Conservation (phyloP, 1,284 basidiomycete genomes). For the Apiotrichum mycotoxinovorans region DNA sequence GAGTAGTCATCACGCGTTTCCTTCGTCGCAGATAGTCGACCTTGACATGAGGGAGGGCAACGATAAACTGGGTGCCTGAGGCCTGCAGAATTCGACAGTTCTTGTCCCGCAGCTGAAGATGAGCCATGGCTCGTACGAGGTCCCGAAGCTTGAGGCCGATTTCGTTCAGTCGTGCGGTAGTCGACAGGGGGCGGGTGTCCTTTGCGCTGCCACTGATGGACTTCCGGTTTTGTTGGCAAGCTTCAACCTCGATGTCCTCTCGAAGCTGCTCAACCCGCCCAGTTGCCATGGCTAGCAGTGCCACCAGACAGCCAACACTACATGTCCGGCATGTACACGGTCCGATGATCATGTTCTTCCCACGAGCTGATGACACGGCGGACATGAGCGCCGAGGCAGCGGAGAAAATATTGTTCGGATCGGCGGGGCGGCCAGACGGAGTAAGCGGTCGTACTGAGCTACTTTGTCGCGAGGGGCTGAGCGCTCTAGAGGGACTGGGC, state of each 20-base stretch:
- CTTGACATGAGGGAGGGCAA: background rate
- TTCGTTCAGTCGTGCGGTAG: background rate
- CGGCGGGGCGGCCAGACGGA: no score
- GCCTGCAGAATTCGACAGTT: background rate
- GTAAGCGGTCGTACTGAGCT: no score
- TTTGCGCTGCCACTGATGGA: background rate
- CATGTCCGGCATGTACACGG: constrained; percentile 1
- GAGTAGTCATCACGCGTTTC: background rate
- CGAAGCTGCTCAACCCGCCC: constrained; percentile 1
- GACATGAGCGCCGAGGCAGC: background rate
- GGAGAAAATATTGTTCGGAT: background rate
- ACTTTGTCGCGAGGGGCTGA: no score
- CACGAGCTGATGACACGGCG: background rate
- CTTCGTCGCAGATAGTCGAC: background rate
- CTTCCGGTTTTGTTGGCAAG: background rate
- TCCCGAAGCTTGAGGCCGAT: background rate
- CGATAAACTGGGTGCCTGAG: background rate
- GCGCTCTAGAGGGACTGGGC: background rate
- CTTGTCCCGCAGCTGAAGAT: background rate
- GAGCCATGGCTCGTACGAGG: background rate
- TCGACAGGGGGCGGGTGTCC: background rate
- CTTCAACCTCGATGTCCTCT: background rate
- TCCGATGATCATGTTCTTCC: constrained; percentile 1
- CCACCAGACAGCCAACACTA: background rate
- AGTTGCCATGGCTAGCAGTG: background rate